Percentiles rank a stretch among this genome's conserved stretches.
Evolutionary conservation across 2,329 filamentous ascomycete genomes (phyloP).

Genomic region (Fusarium bactridioides): DNA sequence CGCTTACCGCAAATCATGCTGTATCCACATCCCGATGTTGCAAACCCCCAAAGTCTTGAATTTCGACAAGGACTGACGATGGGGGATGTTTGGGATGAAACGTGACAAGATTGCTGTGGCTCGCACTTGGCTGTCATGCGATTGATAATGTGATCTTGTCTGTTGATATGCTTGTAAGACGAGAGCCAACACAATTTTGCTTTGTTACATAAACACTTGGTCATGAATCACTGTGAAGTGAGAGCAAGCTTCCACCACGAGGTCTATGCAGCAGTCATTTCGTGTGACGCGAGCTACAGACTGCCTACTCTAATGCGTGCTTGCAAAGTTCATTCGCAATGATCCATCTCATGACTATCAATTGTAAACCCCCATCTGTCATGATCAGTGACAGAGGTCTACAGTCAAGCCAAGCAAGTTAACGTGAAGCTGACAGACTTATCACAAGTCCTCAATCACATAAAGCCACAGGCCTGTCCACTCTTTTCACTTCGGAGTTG

Average conservation of each 20-base stretch:
- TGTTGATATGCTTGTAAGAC: background rate
- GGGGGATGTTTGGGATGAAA: background rate
- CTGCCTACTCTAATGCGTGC: background rate
- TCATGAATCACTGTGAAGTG: background rate
- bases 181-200: background rate
- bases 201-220: background rate
- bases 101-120: background rate
- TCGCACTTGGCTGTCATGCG: background rate
- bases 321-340: rapidly evolving
- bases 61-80: background rate
- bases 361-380: background rate
- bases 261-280: background rate
- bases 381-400: background rate
- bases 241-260: background rate
- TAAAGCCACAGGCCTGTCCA: background rate
- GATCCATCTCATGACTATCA: background rate
- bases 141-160: too few species aligned
- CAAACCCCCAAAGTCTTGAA: conserved; percentile 19
- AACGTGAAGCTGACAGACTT: background rate
- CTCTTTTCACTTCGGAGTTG: background rate
- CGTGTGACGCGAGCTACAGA: background rate
- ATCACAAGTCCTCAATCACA: too few species aligned
- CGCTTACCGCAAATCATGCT: conserved; percentile 1
- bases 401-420: background rate
- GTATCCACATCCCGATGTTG: background rate